phyloP scores from a whole-genome alignment of 148 eudicot species.

The Camellia granthamiana region DNA sequence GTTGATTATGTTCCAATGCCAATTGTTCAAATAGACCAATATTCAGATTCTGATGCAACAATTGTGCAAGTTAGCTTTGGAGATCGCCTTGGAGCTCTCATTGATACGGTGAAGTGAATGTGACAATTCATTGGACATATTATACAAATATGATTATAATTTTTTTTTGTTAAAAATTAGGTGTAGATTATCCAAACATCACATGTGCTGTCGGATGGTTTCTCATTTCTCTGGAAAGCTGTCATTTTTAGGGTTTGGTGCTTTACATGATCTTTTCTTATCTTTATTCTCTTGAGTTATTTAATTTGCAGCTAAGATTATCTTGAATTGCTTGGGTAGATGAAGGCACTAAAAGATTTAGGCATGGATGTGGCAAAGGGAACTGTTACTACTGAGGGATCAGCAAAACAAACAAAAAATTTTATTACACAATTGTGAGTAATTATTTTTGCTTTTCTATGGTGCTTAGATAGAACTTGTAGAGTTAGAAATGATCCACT shows the following conservation, averaged over 20 bases:
- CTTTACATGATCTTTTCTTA: not conserved
- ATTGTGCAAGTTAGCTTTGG: conserved; percentile 92
- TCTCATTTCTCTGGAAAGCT: not conserved
- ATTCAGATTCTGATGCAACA: conserved; percentile 74
- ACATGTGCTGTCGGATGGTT: not conserved
- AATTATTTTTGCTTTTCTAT: conserved; percentile 1
- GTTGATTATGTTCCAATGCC: conserved; percentile 73
- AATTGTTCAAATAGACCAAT: conserved; percentile 81
- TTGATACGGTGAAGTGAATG: conserved; percentile 68
- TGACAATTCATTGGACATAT: not conserved
- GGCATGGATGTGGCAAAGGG: conserved; percentile 92
- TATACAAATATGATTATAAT: not conserved
- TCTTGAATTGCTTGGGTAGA: conserved; percentile 49
- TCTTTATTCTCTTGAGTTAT: conserved; percentile 3
- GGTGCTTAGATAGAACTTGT: not conserved
- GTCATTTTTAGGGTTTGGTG: not conserved
- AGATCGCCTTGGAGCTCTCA: conserved; percentile 96
- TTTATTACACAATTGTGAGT: conserved; percentile 69
- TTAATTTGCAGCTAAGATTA: not conserved
- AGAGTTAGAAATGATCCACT: conserved; percentile 9
- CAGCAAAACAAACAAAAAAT: conserved; percentile 69
- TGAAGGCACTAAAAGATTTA: conserved; percentile 85
- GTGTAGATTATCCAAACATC: too few species aligned
- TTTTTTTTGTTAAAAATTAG: too few species aligned
- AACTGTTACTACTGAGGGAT: conserved; percentile 74